Evolutionary conservation across 1,284 basidiomycete genomes (phyloP), one percentile per base, ranked within the genome.

Genomic region (Fereydounia khargensis): DNA sequence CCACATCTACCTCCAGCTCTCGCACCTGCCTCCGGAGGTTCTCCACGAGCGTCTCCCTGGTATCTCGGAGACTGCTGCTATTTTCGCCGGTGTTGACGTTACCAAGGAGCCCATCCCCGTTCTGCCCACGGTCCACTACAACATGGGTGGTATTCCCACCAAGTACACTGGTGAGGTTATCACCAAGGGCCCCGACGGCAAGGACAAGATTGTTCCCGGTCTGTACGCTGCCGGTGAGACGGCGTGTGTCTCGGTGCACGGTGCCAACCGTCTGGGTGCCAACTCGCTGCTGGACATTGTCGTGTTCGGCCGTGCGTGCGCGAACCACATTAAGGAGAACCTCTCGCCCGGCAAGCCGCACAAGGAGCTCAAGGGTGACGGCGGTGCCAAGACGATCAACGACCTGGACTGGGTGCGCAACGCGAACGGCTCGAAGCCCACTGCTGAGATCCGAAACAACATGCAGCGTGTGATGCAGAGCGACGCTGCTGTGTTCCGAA

Each of bases 401-500:
- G 87, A 88, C 79, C 80, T 98, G 69, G 95, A 98, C 81, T 82
- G 87, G 52, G 86, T 94, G 71, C 86, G 86, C 80, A 83, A 84
- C 46, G 65, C 72, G 27, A 68, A 85, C 70, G 95, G 95, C 24
- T 82, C 87, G 27, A 84, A 88, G 69, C 82, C 88, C 36, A 98
- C 94, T 33, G 86, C 91, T 17, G 84, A 92, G 74, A 88, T 98
- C 76, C 84, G 95, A 61, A 78, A 95, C 54, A 85, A 90, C 73
- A 92, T 98, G 91, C 95, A 98, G 79, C 96, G 95, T 82, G 90
- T 91, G 41, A 98, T 99, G 94, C 94, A 98, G 79, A 73, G 59
- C 54, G 78, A 79, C 52, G 79, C 79, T 21, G 79, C 79, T 52
- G 75, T 77, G 25, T 77, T 72, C 76, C 88, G 92, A 68, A 97